Evolutionary conservation across 257 asterid genomes (phyloP), one percentile per base, ranked within the genome.

Genomic region (Mentha longifolia): DNA sequence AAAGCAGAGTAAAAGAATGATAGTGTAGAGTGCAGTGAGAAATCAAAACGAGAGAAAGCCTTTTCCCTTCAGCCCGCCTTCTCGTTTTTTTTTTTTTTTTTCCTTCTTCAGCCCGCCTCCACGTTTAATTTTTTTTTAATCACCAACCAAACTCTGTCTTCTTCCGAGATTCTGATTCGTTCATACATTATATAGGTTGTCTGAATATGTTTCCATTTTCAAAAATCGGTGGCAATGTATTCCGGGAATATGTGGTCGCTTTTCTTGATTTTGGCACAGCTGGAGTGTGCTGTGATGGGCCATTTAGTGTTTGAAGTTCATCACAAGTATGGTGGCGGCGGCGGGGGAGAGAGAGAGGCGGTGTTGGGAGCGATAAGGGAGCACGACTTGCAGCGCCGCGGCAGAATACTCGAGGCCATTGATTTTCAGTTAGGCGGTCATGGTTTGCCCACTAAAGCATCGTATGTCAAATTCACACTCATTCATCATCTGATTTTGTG

Each of bases 251-350:
- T 75, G 80, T 28, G 61, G 15, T 49, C 71, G 68, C 47, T 73
- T 59, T 74, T 80, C 22, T 60, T 81, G 70, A 62, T 78, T 52
- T 33, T 72, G 72, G 67, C 74, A 49, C 72, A 78, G 65, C 39
- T 78, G 60, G 33, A 72, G 43, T 67, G 61, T 31, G 76, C 25
- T 74, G 87, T 69, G 83, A 72, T 47, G 28, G 82, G 82, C 60
- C 84, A 85, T 80, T 78, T 87, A 57, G 86, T 87, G 57, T 83
- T 87, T 52, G 39, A 82, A 72, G 95, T 88, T 57, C 73, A 85
- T 19, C 85, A 84, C 74, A 88, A 82, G 77, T 84, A 78, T 55
- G 94, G 91, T 19, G 85, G 85, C 52, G 85, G 87, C n/a, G n/a
- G n/a, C n/a, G n/a, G n/a, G n/a, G n/a, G n/a, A n/a, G n/a, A n/a